Percentiles rank a stretch among this genome's conserved stretches.
phyloP scores from a whole-genome alignment of 192 early-diverging fungal genomes.

The Linnemannia hyalina region DNA sequence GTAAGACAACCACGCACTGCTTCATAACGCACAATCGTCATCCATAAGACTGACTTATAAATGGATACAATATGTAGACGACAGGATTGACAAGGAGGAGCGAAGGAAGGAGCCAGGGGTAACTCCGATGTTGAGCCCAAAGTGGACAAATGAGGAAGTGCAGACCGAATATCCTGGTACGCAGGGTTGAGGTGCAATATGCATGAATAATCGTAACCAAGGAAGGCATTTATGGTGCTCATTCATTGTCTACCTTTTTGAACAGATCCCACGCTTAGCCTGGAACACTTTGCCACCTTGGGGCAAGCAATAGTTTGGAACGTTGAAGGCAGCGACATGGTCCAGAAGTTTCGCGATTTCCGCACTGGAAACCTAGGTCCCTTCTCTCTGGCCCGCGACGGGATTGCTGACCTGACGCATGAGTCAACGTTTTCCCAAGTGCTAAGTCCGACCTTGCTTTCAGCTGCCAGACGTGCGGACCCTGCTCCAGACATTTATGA shows the following conservation, averaged over 20 bases:
- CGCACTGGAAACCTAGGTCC: not conserved
- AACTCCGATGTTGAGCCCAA: too few relatives aligned
- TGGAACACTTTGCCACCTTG: not conserved
- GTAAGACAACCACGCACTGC: not conserved
- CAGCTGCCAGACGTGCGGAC: not conserved
- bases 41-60: not conserved
- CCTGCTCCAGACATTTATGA: slow-evolving; percentile 24
- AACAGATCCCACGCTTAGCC: not conserved
- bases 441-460: not conserved
- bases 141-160: too few relatives aligned
- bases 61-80: too few relatives aligned
- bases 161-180: too few relatives aligned
- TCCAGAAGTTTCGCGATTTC: slow-evolving; percentile 9
- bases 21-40: not conserved
- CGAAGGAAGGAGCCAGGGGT: too few relatives aligned
- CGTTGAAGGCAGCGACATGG: not conserved
- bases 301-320: not conserved
- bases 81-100: too few relatives aligned
- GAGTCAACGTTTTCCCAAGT: slow-evolving; percentile 6
- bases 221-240: too few relatives aligned
- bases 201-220: not conserved
- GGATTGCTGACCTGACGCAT: slow-evolving; percentile 19
- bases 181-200: too few relatives aligned
- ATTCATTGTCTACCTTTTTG: not conserved
- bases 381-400: slow-evolving; percentile 11